phyloP scores from a whole-genome alignment of 2,329 filamentous ascomycete species.

The Tolypocladium sp. region DNA sequence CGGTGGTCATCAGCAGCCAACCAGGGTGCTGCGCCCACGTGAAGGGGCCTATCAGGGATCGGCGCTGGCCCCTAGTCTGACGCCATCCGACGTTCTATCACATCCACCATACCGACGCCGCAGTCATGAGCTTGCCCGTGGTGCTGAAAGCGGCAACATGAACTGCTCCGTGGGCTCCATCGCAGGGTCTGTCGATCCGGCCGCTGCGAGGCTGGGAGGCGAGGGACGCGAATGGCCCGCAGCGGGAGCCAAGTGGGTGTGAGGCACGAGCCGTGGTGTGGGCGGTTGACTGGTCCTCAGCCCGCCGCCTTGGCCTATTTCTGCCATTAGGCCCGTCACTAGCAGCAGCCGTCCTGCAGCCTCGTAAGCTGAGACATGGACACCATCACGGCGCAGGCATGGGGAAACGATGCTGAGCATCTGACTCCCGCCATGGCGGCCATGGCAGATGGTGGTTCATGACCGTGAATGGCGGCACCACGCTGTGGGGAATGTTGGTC shows the following conservation, averaged over 20 bases:
- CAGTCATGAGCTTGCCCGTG: not conserved
- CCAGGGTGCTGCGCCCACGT: slow-evolving; percentile 11
- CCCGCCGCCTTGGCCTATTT: not conserved
- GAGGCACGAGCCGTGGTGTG: not conserved
- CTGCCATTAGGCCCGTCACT: not conserved
- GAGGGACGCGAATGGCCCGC: not conserved
- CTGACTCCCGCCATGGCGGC: slow-evolving; percentile 9
- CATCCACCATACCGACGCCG: not conserved
- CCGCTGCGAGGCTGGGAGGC: not conserved
- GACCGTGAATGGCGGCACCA: slow-evolving; percentile 1
- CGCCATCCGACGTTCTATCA: not conserved
- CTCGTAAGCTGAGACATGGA: slow-evolving; percentile 17
- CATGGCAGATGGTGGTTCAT: not conserved
- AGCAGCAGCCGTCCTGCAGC: not conserved
- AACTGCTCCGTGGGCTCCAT: not conserved
- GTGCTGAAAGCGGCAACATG: not conserved
- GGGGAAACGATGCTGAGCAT: slow-evolving; percentile 1
- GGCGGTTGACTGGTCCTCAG: not conserved
- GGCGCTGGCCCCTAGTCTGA: not conserved
- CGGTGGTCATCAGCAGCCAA: slow-evolving; percentile 14
- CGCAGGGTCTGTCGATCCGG: not conserved
- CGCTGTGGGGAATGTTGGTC: slow-evolving; percentile 10
- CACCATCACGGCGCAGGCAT: slow-evolving; percentile 11
- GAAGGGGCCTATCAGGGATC: slow-evolving; percentile 9
- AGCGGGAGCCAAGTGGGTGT: slow-evolving; percentile 3